Percentiles rank a stretch among this genome's conserved stretches.
phyloP scores from a whole-genome alignment of 2,329 filamentous ascomycete genomes.

The Westerdykella sp. region DNA sequence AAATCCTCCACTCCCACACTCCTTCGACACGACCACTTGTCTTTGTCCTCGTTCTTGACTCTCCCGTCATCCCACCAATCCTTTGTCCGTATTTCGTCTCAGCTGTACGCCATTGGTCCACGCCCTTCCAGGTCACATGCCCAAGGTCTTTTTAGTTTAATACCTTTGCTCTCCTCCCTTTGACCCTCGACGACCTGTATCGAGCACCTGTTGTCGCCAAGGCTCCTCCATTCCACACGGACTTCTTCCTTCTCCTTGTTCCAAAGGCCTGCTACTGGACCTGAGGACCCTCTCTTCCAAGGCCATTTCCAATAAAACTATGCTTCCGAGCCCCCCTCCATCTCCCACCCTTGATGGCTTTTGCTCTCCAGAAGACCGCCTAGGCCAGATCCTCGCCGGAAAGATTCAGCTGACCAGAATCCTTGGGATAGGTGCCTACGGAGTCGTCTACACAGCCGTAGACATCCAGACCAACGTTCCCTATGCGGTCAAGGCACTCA shows the following conservation, averaged over 20 bases:
- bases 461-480: slow-evolving; percentile 73
- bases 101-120: slow-evolving; percentile 7
- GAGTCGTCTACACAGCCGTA: slow-evolving; percentile 86
- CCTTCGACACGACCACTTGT: slow-evolving; percentile 7
- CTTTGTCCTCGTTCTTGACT: slow-evolving; percentile 4
- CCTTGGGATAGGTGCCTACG: slow-evolving; percentile 90
- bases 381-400: slow-evolving; percentile 77
- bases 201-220: slow-evolving; percentile 7
- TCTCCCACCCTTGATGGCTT: slow-evolving; percentile 43
- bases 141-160: slow-evolving; percentile 12
- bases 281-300: slow-evolving; percentile 25
- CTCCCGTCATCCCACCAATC: slow-evolving; percentile 6
- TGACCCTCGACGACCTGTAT: slow-evolving; percentile 12
- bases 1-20: slow-evolving; percentile 8
- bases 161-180: slow-evolving; percentile 9
- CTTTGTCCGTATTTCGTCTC: slow-evolving; percentile 4
- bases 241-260: slow-evolving; percentile 20
- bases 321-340: slow-evolving; percentile 47
- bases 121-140: slow-evolving; percentile 6
- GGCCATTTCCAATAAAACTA: slow-evolving; percentile 24
- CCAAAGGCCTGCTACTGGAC: slow-evolving; percentile 39
- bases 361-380: slow-evolving; percentile 66
- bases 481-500: slow-evolving; percentile 95
- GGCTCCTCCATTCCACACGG: slow-evolving; percentile 10
- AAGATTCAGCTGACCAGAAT: slow-evolving; percentile 78